Evolutionary conservation across 1,284 basidiomycete genomes (phyloP).

Genomic region (Ustilago cynodontis): DNA sequence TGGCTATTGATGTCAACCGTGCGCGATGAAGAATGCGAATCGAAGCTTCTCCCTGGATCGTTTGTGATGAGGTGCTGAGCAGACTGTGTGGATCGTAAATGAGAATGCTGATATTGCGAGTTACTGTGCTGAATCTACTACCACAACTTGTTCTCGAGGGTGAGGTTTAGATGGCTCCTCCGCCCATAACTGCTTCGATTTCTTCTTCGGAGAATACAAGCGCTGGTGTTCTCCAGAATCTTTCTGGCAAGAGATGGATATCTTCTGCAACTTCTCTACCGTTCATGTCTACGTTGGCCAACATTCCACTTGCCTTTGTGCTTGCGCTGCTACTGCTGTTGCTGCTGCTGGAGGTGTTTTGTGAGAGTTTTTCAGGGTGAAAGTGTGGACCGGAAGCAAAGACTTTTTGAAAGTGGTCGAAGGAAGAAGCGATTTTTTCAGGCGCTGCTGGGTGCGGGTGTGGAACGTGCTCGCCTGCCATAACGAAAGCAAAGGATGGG

Average conservation of each 20-base stretch:
- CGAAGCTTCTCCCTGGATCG: too few species aligned
- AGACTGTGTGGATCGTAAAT: too few species aligned
- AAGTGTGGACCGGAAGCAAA: constrained; percentile 66
- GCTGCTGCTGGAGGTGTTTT: background rate
- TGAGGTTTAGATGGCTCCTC: constrained; percentile 30
- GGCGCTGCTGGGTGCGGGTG: constrained; percentile 68
- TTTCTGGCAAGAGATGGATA: constrained; percentile 50
- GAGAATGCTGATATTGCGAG: background rate
- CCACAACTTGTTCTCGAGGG: background rate
- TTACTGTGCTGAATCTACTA: background rate
- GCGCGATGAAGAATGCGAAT: constrained; percentile 15
- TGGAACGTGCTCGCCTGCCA: constrained; percentile 54
- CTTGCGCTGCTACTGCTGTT: background rate
- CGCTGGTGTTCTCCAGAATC: constrained; percentile 66
- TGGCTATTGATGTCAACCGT: constrained; percentile 37
- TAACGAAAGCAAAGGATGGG: background rate
- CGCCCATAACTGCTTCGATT: constrained; percentile 65
- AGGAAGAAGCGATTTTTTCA: constrained; percentile 47
- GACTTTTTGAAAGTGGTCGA: constrained; percentile 63
- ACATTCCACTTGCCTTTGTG: constrained; percentile 7
- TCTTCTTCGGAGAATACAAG: constrained; percentile 56
- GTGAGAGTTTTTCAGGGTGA: constrained; percentile 59
- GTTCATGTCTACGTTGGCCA: constrained; percentile 28
- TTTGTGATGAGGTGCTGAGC: too few species aligned
- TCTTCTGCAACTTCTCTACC: constrained; percentile 41